Conservation (phyloP, 2,329 filamentous ascomycete genomes). For the Fusarium sp. region DNA sequence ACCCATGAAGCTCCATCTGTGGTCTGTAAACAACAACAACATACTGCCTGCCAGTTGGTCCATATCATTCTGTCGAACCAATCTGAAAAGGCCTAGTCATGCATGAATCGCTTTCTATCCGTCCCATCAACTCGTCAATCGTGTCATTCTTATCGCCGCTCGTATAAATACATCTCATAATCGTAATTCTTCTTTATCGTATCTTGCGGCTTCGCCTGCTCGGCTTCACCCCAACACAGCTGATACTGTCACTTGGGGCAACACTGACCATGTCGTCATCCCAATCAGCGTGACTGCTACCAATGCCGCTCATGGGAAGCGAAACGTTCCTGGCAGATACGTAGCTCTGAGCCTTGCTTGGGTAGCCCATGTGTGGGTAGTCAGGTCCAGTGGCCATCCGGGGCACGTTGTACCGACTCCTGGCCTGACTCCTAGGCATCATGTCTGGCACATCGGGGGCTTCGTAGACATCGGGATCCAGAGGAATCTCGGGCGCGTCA, state of each 20-base stretch:
- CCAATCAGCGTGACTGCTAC: slow-evolving; percentile 52
- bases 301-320: slow-evolving; percentile 53
- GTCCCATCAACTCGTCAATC: slow-evolving; percentile 15
- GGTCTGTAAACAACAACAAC: slow-evolving; percentile 1
- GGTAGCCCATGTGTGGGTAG: slow-evolving; percentile 29
- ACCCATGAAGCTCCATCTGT: not conserved
- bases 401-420: slow-evolving; percentile 38
- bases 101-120: slow-evolving; percentile 16
- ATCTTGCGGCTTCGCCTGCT: slow-evolving; percentile 39
- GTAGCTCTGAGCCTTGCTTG: slow-evolving; percentile 37
- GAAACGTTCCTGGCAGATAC: slow-evolving; percentile 47
- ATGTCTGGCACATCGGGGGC: slow-evolving; percentile 28
- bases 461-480: slow-evolving; percentile 28
- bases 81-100: not conserved
- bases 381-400: slow-evolving; percentile 29
- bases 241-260: slow-evolving; percentile 69
- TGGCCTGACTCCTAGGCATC: slow-evolving; percentile 44
- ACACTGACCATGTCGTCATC: slow-evolving; percentile 62
- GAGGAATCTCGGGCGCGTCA: slow-evolving; percentile 23
- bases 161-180: slow-evolving; percentile 8
- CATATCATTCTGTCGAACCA: slow-evolving; percentile 8
- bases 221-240: slow-evolving; percentile 59
- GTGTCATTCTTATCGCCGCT: slow-evolving; percentile 19
- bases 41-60: slow-evolving; percentile 1
- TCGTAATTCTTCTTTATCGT: slow-evolving; percentile 22